A percentile compares a stretch with the other conserved stretches of the same genome.
These are phyloP conservation scores for Chloranthus sessilifolius DNA, from an alignment of 164 flowering plant species.

Conservation along the genomic window DNA sequence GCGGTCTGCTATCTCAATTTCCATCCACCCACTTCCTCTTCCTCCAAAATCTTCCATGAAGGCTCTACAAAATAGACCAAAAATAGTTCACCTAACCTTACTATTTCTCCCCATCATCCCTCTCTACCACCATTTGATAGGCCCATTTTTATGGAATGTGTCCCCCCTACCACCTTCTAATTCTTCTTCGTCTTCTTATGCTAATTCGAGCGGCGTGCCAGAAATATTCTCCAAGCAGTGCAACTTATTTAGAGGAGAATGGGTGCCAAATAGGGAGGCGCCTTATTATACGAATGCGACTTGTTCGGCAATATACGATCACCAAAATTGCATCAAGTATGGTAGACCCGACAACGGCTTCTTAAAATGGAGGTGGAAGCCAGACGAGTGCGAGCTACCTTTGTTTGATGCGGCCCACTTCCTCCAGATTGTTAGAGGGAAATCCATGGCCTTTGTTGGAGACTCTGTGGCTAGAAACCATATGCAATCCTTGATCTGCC, in stretches of 20 bases:
- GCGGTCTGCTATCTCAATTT: no score
- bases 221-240: constrained; percentile 19
- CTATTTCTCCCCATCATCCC: constrained; percentile 27
- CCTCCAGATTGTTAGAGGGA: constrained; percentile 47
- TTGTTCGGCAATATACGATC: constrained; percentile 71
- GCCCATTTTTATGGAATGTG: constrained; percentile 8
- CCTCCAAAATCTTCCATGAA: constrained; percentile 18
- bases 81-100: no score
- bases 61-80: constrained; percentile 12
- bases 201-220: not conserved
- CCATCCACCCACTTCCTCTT: no score
- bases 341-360: constrained; percentile 58
- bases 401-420: constrained; percentile 52
- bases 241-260: constrained; percentile 61
- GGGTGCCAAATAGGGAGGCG: constrained; percentile 53
- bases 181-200: constrained; percentile 1
- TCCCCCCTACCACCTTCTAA: constrained; percentile 4
- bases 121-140: constrained; percentile 20
- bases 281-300: constrained; percentile 61
- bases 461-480: constrained; percentile 81
- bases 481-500: constrained; percentile 77
- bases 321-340: constrained; percentile 71
- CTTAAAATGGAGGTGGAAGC: constrained; percentile 84
- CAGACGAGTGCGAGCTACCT: constrained; percentile 62
- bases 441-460: constrained; percentile 69